Conservation (phyloP, 2,329 filamentous ascomycete species). For the Trichoderma endophyticum region DNA sequence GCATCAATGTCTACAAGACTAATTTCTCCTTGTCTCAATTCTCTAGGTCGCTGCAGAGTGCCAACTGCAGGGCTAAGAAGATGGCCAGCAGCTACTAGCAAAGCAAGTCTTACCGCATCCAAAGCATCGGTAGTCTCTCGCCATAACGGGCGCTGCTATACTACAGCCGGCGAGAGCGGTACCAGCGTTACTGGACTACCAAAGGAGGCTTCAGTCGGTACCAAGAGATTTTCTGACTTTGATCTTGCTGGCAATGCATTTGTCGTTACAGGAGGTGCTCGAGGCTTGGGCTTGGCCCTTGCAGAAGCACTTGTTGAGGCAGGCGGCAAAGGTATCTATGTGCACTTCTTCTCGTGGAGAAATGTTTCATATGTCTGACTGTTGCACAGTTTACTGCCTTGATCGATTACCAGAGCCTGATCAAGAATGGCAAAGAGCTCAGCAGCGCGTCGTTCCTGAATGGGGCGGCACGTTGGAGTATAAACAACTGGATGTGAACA, state of each 20-base stretch:
- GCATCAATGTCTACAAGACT: neutral
- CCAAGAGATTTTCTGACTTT: neutral
- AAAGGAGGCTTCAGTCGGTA: neutral
- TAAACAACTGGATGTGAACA: neutral
- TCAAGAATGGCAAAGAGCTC: neutral
- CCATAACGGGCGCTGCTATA: neutral
- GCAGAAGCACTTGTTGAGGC: neutral
- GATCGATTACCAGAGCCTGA: neutral
- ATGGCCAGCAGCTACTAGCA: neutral
- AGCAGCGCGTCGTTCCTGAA: neutral
- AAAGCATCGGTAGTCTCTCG: fast-evolving
- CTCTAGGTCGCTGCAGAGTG: neutral
- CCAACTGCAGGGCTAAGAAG: neutral
- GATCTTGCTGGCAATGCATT: neutral
- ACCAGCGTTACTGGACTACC: neutral
- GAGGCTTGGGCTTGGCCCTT: neutral
- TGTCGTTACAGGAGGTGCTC: neutral
- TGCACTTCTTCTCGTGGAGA: neutral
- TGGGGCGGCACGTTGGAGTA: neutral
- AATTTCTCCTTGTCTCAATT: neutral
- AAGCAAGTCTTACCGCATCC: neutral
- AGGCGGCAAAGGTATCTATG: neutral
- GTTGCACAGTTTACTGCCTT: neutral
- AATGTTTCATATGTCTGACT: neutral
- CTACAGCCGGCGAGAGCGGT: neutral